These are phyloP conservation scores for Cladosporium sp. DNA, from an alignment of 2,329 filamentous ascomycete genomes.

Conservation along the genomic window DNA sequence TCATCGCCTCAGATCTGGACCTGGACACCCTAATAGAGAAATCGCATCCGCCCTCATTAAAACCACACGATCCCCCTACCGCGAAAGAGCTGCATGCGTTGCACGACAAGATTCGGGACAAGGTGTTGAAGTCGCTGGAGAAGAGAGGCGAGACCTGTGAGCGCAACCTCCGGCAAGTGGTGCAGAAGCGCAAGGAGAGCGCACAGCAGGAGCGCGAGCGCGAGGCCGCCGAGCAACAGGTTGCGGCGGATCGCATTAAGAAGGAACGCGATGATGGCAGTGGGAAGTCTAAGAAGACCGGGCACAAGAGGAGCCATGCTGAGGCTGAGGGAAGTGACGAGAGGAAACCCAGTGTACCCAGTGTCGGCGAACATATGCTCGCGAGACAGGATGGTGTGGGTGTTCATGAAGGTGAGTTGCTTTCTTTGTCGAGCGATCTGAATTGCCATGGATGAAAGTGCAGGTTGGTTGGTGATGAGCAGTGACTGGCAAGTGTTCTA, in stretches of 20 bases:
- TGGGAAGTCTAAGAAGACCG: conserved; percentile 33
- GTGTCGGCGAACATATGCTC: conserved; percentile 64
- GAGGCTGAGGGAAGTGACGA: conserved; percentile 61
- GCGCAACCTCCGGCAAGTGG: conserved; percentile 70
- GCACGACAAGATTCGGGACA: conserved; percentile 65
- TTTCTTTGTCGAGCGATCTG: background rate
- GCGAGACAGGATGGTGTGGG: conserved; percentile 66
- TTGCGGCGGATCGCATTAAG: conserved; percentile 48
- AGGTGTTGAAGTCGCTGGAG: conserved; percentile 45
- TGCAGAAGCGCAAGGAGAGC: conserved; percentile 64
- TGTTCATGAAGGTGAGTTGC: conserved; percentile 56
- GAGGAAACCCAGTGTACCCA: conserved; percentile 65
- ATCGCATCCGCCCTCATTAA: conserved; percentile 50
- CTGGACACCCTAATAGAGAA: conserved; percentile 72
- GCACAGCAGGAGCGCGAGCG: conserved; percentile 56
- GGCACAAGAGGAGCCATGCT: conserved; percentile 37
- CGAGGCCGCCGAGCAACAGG: conserved; percentile 50
- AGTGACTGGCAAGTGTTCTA: background rate
- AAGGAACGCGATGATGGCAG: conserved; percentile 35
- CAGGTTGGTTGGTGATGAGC: background rate
- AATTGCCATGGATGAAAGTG: background rate
- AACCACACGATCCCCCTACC: conserved; percentile 51
- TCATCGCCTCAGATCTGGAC: conserved; percentile 55
- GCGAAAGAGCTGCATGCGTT: conserved; percentile 66
- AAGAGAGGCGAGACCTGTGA: conserved; percentile 68